phyloP scores from a whole-genome alignment of 257 asterid genomes.

The Solanum piurae region DNA sequence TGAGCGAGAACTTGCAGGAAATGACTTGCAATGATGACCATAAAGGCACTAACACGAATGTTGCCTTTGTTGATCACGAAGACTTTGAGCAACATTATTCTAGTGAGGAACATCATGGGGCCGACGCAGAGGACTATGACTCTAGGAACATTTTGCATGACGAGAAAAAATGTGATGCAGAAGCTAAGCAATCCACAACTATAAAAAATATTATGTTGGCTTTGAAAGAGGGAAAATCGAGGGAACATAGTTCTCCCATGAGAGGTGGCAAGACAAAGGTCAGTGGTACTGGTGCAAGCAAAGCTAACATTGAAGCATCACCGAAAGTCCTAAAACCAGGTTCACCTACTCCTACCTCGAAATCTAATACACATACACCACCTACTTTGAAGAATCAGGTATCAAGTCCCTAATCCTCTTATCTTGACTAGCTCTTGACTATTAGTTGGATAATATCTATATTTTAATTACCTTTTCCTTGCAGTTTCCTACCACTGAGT shows the following conservation, averaged over 20 bases:
- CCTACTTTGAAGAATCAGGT: constrained; percentile 75
- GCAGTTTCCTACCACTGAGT: constrained; percentile 51
- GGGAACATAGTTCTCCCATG: constrained; percentile 83
- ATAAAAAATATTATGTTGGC: constrained; percentile 71
- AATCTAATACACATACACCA: constrained; percentile 39
- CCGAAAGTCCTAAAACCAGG: constrained; percentile 40
- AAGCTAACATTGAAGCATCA: constrained; percentile 39
- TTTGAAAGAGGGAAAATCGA: constrained; percentile 67
- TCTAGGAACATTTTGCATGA: constrained; percentile 20
- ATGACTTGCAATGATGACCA: constrained; percentile 22
- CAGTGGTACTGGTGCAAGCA: constrained; percentile 26
- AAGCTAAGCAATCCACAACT: constrained; percentile 56
- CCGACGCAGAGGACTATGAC: constrained; percentile 21
- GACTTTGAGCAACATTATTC: constrained; percentile 13
- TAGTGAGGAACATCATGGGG: constrained; percentile 21
- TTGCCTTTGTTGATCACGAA: constrained; percentile 34
- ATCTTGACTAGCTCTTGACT: not conserved
- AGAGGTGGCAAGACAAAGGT: constrained; percentile 41
- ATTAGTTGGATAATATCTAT: not conserved
- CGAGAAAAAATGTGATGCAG: constrained; percentile 24
- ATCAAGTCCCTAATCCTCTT: not conserved
- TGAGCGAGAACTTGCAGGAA: constrained; percentile 34
- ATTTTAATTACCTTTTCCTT: constrained; percentile 5
- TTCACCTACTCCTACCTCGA: constrained; percentile 18
- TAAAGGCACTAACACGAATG: constrained; percentile 25